phyloP scores from a whole-genome alignment of 129 eudicot species.

The Lactuca saligna region DNA sequence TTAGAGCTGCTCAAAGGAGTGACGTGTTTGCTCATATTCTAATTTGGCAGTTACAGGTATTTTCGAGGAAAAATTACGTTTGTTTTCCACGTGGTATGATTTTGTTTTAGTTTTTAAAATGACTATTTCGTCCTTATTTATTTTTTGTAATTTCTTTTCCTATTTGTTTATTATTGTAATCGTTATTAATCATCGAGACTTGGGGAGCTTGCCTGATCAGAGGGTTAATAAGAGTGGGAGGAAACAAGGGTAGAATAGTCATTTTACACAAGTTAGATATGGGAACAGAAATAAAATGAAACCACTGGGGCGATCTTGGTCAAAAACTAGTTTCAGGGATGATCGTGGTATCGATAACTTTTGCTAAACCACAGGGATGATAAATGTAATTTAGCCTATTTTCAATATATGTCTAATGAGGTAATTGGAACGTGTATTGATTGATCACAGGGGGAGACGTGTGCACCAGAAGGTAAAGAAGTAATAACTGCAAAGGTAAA shows the following conservation, averaged over 20 bases:
- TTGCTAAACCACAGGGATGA: neutral
- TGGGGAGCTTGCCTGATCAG: neutral
- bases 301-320: neutral
- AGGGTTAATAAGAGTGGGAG: neutral
- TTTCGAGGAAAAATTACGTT: neutral
- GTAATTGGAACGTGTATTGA: too few relatives aligned
- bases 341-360: neutral
- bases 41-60: slow-evolving; percentile 98
- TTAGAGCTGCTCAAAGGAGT: slow-evolving; percentile 98
- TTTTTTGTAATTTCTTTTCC: too few relatives aligned
- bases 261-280: neutral
- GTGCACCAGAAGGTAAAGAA: slow-evolving; percentile 86
- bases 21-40: slow-evolving; percentile 97
- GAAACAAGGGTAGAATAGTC: too few relatives aligned
- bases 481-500: slow-evolving; percentile 61
- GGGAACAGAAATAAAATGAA: neutral
- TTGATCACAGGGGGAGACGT: slow-evolving; percentile 73
- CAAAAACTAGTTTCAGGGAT: neutral
- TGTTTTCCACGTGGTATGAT: too few relatives aligned
- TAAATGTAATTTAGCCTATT: neutral
- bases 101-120: too few relatives aligned
- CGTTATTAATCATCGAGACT: neutral
- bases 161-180: too few relatives aligned
- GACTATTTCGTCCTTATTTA: neutral
- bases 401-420: slow-evolving; percentile 5